Evolutionary conservation across 257 asterid genomes (phyloP), one percentile per base, ranked within the genome.

Genomic region (Sherardia arvensis): DNA sequence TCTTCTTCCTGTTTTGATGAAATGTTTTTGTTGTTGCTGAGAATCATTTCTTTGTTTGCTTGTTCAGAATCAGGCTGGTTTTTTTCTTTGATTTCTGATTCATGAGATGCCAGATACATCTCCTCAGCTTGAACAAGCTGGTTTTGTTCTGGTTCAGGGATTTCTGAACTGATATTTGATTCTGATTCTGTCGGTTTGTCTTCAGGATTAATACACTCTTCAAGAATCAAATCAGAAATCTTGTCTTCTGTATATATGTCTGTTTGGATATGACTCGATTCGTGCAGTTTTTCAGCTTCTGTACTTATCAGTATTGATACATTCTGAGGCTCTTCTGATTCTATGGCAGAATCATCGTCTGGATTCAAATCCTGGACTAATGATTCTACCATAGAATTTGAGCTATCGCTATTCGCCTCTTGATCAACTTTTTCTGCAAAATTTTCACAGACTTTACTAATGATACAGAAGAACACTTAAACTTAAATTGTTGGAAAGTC

Each of bases 321-420:
- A 66, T 23, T 49, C 9, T 18, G 73, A 17, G 23, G 32, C 33
- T 62, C 73, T 68, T 80, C 83, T 66, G 68, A 70, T 60, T 67
- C 54, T 40, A 71, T 63, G 55, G 70, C 34, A 29, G 78, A 47
- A 57, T 49, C 56, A 59, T 23, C 47, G 18, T 26, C 55, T 36
- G 69, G 36, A 61, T 71, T 29, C 38, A 58, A 62, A 53, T 58
- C 64, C n/a, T 54, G 64, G 53, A 33, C 23, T 28, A 33, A 10
- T 40, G 64, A 54, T 28, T 54, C 10, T 21, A 53, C 57, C 33
- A 45, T 61, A 53, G 59, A 47, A 27, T 28, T 59, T 56, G 70
- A 43, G 33, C 18, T 49, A 22, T 49, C 68, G 54, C 8, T 67
- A 69, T 49, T 70, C 68, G 72, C 73, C 67, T 58, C 78, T 73